Evolutionary conservation across 2,329 filamentous ascomycete genomes (phyloP), one percentile per base, ranked within the genome.

Genomic region (Scedosporium apiospermum): DNA sequence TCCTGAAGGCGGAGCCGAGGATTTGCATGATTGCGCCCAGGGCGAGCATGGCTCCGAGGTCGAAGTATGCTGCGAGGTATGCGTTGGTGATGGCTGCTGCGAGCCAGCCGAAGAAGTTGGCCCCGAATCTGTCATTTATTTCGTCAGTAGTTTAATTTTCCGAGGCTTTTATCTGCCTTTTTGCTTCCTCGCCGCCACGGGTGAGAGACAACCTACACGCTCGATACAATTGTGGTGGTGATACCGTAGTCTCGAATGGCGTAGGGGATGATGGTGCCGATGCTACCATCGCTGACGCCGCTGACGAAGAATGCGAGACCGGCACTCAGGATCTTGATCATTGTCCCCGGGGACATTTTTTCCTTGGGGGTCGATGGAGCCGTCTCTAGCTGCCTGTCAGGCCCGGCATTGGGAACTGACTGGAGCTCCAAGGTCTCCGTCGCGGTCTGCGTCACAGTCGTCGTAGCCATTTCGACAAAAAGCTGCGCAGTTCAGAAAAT

Each of bases 261-360:
- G 67, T 88, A 86, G 0, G 86, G 86, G 1, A 88, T 80, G 14
- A 89, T 66, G 1, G 86, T 79, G 2, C 86, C 86, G 0, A 88
- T 74, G 64, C 81, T 86, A 38, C 86, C 86, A 69, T 88, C 86
- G 63, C 87, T 88, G 58, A 83, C 76, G 0, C 86, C 86, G 0
- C 86, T 84, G 34, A 85, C 83, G 68, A 88, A 87, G 73, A 88
- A 88, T 0, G 83, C 85, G 65, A 87, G 81, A 0, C 80, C 81
- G 2, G 82, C 78, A 53, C 81, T 82, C 44, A 80, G 62, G 2
- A 88, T 71, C 68, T 84, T 86, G 42, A 82, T 64, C 21, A 74
- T 65, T 16, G 69, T 67, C 51, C 64, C 42, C 59, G 62, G 57
- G 64, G 68, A 67, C 60, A 72, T 60, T 16, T 60, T 57, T 5